Base-by-base conservation (phyloP, 2,329 filamentous ascomycete genomes). In the Pezizomycotina sp. region DNA sequence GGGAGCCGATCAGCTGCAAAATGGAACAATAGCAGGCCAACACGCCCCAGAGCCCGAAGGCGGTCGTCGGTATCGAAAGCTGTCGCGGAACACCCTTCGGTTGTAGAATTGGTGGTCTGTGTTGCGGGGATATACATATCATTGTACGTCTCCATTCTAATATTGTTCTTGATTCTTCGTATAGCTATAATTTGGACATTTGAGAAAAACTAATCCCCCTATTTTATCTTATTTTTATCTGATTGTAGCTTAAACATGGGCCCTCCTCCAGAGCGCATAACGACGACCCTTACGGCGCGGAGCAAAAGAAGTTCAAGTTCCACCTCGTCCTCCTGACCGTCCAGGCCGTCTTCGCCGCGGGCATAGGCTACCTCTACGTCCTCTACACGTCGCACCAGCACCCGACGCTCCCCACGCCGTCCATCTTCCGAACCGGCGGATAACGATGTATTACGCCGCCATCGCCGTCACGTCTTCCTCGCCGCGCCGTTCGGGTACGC, bases 81-180 rank as follows among this genome's bases (percentile, higher is more conserved):
- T 24, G 40, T 44, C 19, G 27, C 41, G 20, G 21, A 27, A 8
- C 41, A 44, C 32, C 41, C 41, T 4, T 36, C 49, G 4, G 55
- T 81, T 19, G 54, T 77, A 52, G 78, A 92, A 58, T 69, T 93
- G 37, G 60, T 84, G 31, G 70, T 92, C 44, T 86, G 84, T 47
- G 82, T 93, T n/a, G 74, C 74, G 5, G 89, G 89, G 42, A 98
- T 98, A 51, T 98, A 98, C 58, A 82, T 77, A 22, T 92, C 84
- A 22, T 98, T 98, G 86, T 93, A 69, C 54, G 69, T 60, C 6
- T 16, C 12, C 23, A 23, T 28, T 23, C 19, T 9, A 20, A 9
- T 23, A 26, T 19, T 13, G 16, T 30, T 29, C 5, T 23, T 2
- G 10, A 10, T 14, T 18, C 19, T 27, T 8, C 13, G 15, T 24